Evolutionary conservation across 352 stramenopile species (phyloP).

Genomic region (Hyaloperonospora brassicae): DNA sequence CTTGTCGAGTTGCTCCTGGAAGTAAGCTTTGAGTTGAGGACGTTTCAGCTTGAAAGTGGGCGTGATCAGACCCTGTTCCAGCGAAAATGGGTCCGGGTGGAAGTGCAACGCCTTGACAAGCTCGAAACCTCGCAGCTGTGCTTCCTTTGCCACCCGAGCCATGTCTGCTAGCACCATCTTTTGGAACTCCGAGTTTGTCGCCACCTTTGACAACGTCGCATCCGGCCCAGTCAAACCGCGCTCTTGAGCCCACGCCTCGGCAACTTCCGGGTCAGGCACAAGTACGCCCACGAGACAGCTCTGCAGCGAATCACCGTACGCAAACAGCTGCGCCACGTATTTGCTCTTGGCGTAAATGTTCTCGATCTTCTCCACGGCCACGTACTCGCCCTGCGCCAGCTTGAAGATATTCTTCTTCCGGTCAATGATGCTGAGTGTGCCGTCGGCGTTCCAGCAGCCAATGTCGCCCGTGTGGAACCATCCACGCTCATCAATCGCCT

Average conservation of each 20-base stretch:
- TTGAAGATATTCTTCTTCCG: conserved; percentile 94
- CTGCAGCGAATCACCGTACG: conserved; percentile 94
- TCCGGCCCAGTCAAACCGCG: conserved; percentile 29
- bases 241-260: conserved; percentile 40
- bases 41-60: conserved; percentile 94
- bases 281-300: conserved; percentile 91
- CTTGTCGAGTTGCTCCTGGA: conserved; percentile 39
- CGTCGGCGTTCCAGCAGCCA: conserved; percentile 91
- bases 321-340: conserved; percentile 93
- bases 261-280: conserved; percentile 70
- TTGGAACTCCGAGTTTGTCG: conserved; percentile 31
- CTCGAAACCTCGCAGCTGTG: conserved; percentile 87
- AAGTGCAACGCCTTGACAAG: conserved; percentile 83
- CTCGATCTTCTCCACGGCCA: conserved; percentile 96
- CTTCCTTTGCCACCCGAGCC: conserved; percentile 34
- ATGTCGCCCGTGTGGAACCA: conserved; percentile 98
- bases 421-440: conserved; percentile 87
- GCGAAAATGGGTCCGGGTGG: conserved; percentile 70
- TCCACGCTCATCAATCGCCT: conserved; percentile 88
- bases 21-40: conserved; percentile 39
- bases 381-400: conserved; percentile 93
- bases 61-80: conserved; percentile 87
- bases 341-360: conserved; percentile 88
- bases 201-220: conserved; percentile 25
- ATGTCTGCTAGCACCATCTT: conserved; percentile 68